These are phyloP conservation scores for Tetradesmus lagerheimii DNA, from an alignment of 139 green algal species.

Conservation along the genomic window DNA sequence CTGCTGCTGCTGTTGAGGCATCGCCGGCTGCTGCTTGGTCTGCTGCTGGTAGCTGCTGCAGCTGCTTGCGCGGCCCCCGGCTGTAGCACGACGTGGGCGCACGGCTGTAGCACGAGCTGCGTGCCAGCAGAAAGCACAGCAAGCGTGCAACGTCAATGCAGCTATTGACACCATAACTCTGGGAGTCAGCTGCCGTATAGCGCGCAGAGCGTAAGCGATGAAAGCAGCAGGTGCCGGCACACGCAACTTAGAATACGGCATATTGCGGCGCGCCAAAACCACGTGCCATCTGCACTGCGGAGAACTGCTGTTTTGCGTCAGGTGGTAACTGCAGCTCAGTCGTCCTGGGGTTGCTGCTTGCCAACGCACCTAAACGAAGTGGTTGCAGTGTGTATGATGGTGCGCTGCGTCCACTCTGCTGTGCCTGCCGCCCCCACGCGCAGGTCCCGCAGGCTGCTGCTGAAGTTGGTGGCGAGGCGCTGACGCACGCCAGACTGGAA, in stretches of 20 bases:
- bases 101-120: conserved; percentile 34
- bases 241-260: no score
- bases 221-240: no score
- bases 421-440: conserved; percentile 1
- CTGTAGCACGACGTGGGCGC: conserved; percentile 49
- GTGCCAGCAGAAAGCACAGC: not conserved
- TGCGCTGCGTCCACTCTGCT: conserved; percentile 59
- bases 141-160: not conserved
- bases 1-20: not conserved
- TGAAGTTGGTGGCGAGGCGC: conserved; percentile 22
- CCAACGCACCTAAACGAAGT: conserved; percentile 51
- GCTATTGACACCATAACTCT: no score
- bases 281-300: no score
- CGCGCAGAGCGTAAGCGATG: no score
- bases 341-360: not conserved
- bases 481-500: conserved; percentile 62
- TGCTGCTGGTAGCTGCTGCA: not conserved
- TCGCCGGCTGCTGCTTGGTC: not conserved
- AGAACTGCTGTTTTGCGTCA: not conserved
- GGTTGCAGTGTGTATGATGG: conserved; percentile 58
- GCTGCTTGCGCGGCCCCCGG: conserved; percentile 19
- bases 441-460: conserved; percentile 49
- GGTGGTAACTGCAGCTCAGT: not conserved
- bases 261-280: no score
- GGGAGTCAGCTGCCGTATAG: no score